Base-by-base conservation (phyloP, 1,284 basidiomycete genomes). In the Ganoderma leucocontextum region DNA sequence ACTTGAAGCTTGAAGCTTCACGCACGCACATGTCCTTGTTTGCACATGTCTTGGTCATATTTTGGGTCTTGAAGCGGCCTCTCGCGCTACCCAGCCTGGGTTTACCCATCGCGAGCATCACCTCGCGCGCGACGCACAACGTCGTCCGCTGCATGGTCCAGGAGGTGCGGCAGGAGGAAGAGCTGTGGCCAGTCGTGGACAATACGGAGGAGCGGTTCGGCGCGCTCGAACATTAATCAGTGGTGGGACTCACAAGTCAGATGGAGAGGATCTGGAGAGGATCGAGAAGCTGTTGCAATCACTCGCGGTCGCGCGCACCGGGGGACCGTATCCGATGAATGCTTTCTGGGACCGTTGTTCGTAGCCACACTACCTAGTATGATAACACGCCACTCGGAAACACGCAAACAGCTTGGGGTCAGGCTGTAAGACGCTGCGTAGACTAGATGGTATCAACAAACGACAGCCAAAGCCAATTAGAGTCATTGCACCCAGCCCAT, bases 151-250 rank as follows among this genome's bases (percentile, higher is more conserved):
- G 74, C 36, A 69, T 65, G 29, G 29, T 29, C 29, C 29, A 29
- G 29, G 72, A 74, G 66, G 60, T 47, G 1, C 42, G 22, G 4
- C 63, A 61, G 5, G 65, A 60, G 0, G 49, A 65, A 0, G 38
- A 38, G 29, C 36, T 22, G 2, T 41, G 29, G 0, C 42, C 33
- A 1, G 22, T 19, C 12, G 49, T 61, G 2, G 13, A 42, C 41
- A 60, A 59, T 22, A 36, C 64, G 29, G 72, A 75, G 64, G 68
- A 75, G 25, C 60, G 68, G 25, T 77, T n/a, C n/a, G n/a, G n/a
- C n/a, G n/a, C n/a, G n/a, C n/a, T n/a, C 19, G 75, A 78, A 53
- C 70, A 71, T 2, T 22, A 70, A 73, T 63, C n/a, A n/a, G n/a
- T 78, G 0, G 52, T 65, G 9, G 55, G 57, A 17, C 39, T 39